Conservation (phyloP, 1,139 yeast species). For the Debaryomyces robertsiae region DNA sequence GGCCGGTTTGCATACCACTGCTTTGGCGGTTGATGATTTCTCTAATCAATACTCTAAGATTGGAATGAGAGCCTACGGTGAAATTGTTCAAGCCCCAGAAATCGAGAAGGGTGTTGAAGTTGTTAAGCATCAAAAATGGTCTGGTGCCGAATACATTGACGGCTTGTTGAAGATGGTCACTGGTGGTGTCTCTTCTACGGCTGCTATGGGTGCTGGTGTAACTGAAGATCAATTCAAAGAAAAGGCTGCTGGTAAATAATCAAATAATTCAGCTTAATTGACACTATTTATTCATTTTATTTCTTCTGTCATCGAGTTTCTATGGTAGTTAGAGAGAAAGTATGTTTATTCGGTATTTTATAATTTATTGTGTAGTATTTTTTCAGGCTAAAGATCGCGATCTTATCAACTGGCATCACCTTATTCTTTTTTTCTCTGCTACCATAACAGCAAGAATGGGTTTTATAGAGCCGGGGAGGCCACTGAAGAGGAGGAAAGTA, state of each 20-base stretch:
- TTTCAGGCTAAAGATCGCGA: constrained; percentile 1
- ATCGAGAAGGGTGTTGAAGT: constrained; percentile 91
- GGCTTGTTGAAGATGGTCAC: constrained; percentile 85
- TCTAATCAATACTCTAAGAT: constrained; percentile 73
- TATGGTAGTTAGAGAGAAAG: background rate
- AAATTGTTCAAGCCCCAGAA: constrained; percentile 83
- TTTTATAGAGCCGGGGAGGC: constrained; percentile 32
- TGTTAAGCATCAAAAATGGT: constrained; percentile 98
- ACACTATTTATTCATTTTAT: constrained; percentile 4
- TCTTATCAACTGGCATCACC: background rate
- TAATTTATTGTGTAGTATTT: background rate
- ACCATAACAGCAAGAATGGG: constrained; percentile 25
- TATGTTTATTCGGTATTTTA: constrained; percentile 6
- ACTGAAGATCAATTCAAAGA: constrained; percentile 93
- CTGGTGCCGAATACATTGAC: constrained; percentile 97
- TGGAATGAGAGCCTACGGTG: constrained; percentile 97
- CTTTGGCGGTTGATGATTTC: constrained; percentile 86
- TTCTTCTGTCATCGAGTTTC: constrained; percentile 3
- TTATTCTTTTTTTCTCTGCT: background rate
- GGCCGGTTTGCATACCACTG: constrained; percentile 97
- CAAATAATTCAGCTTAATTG: constrained; percentile 2
- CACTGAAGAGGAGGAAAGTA: constrained; percentile 15
- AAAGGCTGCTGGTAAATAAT: constrained; percentile 21
- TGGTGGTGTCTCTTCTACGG: constrained; percentile 94
- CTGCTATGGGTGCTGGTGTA: constrained; percentile 99